phyloP scores from a whole-genome alignment of 2,329 filamentous ascomycete genomes.

The Thelonectria olida region DNA sequence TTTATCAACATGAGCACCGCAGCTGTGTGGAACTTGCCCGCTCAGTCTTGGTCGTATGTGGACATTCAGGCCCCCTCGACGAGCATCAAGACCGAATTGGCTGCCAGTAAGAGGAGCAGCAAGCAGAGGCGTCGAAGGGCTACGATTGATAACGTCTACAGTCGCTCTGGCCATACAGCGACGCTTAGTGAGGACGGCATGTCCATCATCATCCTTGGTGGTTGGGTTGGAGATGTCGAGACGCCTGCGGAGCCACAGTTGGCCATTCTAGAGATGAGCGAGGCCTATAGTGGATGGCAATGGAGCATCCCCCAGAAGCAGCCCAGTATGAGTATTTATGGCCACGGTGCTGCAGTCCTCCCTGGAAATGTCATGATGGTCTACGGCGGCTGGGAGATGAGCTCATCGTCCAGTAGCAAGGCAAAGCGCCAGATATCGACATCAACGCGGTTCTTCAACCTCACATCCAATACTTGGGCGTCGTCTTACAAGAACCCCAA shows the following conservation, averaged over 20 bases:
- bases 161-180: conserved; percentile 88
- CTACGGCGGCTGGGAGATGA: conserved; percentile 68
- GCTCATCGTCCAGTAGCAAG: conserved; percentile 39
- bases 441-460: conserved; percentile 61
- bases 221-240: conserved; percentile 87
- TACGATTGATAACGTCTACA: conserved; percentile 65
- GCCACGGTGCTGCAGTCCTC: conserved; percentile 70
- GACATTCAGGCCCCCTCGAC: conserved; percentile 61
- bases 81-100: conserved; percentile 62
- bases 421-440: conserved; percentile 46
- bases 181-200: conserved; percentile 82
- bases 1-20: conserved; percentile 96
- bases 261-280: conserved; percentile 77
- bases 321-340: conserved; percentile 63
- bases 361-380: conserved; percentile 76
- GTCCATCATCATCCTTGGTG: conserved; percentile 82
- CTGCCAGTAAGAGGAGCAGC: conserved; percentile 48
- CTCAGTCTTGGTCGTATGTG: conserved; percentile 87
- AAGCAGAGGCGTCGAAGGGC: conserved; percentile 20
- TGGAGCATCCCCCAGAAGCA: conserved; percentile 71
- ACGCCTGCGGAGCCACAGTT: conserved; percentile 85
- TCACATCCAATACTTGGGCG: conserved; percentile 65
- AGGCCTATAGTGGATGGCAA: conserved; percentile 78
- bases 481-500: conserved; percentile 59
- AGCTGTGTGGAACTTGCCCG: conserved; percentile 86